These are phyloP conservation scores for Candida palmyrensis DNA, from an alignment of 805 yeast species.

Conservation along the genomic window DNA sequence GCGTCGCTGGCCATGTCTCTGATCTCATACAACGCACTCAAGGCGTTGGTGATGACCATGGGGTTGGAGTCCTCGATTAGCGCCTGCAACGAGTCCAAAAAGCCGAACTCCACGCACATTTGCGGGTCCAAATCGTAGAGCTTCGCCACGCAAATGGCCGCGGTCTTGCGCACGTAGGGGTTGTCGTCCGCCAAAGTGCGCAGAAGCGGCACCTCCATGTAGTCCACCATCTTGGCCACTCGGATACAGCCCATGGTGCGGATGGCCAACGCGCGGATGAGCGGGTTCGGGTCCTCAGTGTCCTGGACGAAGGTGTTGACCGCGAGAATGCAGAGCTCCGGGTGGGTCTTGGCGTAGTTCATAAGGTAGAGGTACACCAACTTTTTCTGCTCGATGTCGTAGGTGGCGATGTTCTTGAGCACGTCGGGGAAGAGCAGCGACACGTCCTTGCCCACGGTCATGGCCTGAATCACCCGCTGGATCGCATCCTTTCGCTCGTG, in stretches of 20 bases:
- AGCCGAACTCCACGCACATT: slow-evolving; percentile 83
- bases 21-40: slow-evolving; percentile 81
- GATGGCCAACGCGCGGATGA: slow-evolving; percentile 92
- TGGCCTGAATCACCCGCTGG: slow-evolving; percentile 93
- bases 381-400: slow-evolving; percentile 94
- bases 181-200: slow-evolving; percentile 86
- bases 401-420: slow-evolving; percentile 92
- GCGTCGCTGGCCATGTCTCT: slow-evolving; percentile 58
- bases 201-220: slow-evolving; percentile 84
- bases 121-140: slow-evolving; percentile 79
- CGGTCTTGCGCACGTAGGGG: slow-evolving; percentile 96
- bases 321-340: slow-evolving; percentile 92
- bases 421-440: slow-evolving; percentile 94
- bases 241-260: slow-evolving; percentile 98
- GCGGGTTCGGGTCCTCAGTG: slow-evolving; percentile 93
- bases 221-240: slow-evolving; percentile 92
- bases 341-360: slow-evolving; percentile 96
- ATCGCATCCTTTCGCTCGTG: slow-evolving; percentile 94
- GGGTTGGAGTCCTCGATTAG: slow-evolving; percentile 86
- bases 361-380: slow-evolving; percentile 89
- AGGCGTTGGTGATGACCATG: slow-evolving; percentile 95
- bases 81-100: slow-evolving; percentile 59
- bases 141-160: slow-evolving; percentile 96
- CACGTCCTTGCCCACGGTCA: slow-evolving; percentile 97
- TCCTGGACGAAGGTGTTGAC: slow-evolving; percentile 95